Evolutionary conservation across 1,139 yeast species (phyloP).

Genomic region (Suhomyces kunorum): DNA sequence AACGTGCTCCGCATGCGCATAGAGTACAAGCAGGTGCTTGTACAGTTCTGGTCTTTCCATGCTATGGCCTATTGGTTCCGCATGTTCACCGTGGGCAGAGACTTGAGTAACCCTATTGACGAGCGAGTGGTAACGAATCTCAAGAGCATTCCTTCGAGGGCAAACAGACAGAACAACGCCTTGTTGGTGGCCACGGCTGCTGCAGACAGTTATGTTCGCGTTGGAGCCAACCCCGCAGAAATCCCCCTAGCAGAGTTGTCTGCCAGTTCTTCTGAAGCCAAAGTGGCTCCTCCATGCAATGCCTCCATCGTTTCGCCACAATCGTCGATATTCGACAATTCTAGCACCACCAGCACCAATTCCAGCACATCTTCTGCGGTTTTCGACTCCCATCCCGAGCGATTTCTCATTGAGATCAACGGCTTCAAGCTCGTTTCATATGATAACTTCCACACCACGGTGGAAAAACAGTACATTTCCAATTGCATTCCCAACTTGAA

Average conservation of each 20-base stretch:
- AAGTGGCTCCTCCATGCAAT: background rate
- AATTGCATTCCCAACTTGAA: conserved; percentile 44
- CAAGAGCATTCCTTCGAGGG: conserved; percentile 35
- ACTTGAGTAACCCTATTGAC: conserved; percentile 40
- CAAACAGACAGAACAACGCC: conserved; percentile 27
- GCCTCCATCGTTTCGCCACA: conserved; percentile 3
- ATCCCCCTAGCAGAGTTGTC: background rate
- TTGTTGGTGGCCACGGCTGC: conserved; percentile 31
- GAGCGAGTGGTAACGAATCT: conserved; percentile 28
- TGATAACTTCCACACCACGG: conserved; percentile 28
- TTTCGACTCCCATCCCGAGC: conserved; percentile 4
- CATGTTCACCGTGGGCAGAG: conserved; percentile 36
- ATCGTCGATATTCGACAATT: conserved; percentile 9
- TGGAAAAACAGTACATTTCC: conserved; percentile 41
- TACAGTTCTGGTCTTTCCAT: conserved; percentile 48
- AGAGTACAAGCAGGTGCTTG: conserved; percentile 42
- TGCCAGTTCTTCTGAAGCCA: background rate
- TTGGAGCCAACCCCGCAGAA: background rate
- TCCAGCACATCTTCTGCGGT: conserved; percentile 7
- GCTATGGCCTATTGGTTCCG: conserved; percentile 45
- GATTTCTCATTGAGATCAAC: conserved; percentile 16
- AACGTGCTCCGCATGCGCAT: conserved; percentile 42
- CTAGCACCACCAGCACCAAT: conserved; percentile 2
- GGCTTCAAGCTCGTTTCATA: conserved; percentile 25
- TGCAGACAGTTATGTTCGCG: conserved; percentile 22